phyloP scores from a whole-genome alignment of 2,329 filamentous ascomycete species.

The Rachicladosporium sp. region DNA sequence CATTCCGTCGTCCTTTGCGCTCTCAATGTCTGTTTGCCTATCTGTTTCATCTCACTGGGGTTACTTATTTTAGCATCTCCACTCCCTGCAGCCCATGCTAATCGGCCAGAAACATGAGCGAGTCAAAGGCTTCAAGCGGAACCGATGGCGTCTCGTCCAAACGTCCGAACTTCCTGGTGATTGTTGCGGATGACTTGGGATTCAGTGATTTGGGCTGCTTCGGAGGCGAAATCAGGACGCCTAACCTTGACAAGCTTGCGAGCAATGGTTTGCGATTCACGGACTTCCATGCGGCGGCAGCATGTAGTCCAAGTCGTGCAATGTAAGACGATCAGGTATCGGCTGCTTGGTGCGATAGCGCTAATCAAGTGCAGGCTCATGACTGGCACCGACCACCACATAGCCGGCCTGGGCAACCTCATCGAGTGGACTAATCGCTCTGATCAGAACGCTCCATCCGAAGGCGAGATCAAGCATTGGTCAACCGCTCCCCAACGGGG shows the following conservation, averaged over 20 bases:
- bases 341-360: too few relatives aligned
- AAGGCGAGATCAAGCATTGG: constrained; percentile 31
- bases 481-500: constrained; percentile 43
- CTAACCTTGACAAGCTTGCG: constrained; percentile 42
- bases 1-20: too few relatives aligned
- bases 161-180: constrained; percentile 48
- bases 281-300: constrained; percentile 52
- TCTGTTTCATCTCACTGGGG: too few relatives aligned
- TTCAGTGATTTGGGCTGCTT: constrained; percentile 49
- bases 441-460: constrained; percentile 41
- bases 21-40: too few relatives aligned
- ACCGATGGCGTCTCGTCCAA: constrained; percentile 12
- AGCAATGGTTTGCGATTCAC: constrained; percentile 45
- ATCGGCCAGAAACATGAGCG: constrained; percentile 17
- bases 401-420: constrained; percentile 46
- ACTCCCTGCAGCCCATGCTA: constrained; percentile 9
- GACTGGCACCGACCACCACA: constrained; percentile 52
- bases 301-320: constrained; percentile 51
- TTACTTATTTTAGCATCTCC: too few relatives aligned
- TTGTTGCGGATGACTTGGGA: constrained; percentile 33
- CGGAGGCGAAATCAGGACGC: constrained; percentile 49
- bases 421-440: constrained; percentile 46
- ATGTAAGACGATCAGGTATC: constrained; percentile 31
- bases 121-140: constrained; percentile 19
- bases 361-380: constrained; percentile 31